phyloP scores from a whole-genome alignment of 805 yeast genomes.

The Sugiyamaella lignohabitans region DNA sequence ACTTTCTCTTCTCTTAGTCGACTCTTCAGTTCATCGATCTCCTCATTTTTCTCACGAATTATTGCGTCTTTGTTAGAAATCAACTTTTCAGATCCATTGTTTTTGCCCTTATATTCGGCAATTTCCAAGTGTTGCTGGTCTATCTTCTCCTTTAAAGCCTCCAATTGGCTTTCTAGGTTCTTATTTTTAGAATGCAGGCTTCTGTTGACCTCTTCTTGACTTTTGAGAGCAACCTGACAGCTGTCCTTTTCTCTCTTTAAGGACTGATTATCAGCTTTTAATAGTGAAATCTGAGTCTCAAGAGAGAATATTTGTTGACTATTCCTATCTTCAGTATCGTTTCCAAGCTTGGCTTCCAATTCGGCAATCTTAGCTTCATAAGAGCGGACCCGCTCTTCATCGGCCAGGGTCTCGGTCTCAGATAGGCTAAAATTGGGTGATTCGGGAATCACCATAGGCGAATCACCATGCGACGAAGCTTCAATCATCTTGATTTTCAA shows the following conservation, averaged over 20 bases:
- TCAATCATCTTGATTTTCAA: neutral
- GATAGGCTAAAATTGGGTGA: conserved; percentile 7
- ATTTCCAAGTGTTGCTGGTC: conserved; percentile 12
- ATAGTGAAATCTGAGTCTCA: conserved; percentile 20
- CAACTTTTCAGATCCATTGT: conserved; percentile 9
- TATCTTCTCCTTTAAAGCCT: conserved; percentile 2
- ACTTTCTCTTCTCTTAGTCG: conserved; percentile 11
- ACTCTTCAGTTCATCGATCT: conserved; percentile 10
- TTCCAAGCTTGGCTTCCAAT: conserved; percentile 11
- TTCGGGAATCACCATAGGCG: neutral
- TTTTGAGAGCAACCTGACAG: conserved; percentile 10
- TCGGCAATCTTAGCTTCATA: conserved; percentile 16
- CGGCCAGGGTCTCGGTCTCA: conserved; percentile 10
- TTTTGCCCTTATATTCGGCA: conserved; percentile 9
- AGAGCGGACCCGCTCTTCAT: conserved; percentile 8
- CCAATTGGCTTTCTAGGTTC: conserved; percentile 7
- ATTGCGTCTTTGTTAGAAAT: conserved; percentile 1
- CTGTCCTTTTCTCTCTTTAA: conserved; percentile 13
- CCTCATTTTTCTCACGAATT: neutral
- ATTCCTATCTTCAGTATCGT: conserved; percentile 1
- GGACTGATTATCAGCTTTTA: conserved; percentile 17
- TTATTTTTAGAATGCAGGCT: conserved; percentile 8
- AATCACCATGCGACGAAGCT: neutral
- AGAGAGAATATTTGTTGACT: conserved; percentile 11
- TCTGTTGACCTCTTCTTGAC: conserved; percentile 16